phyloP scores from a whole-genome alignment of 495 filamentous ascomycete genomes.

The Choiromyces venosus region DNA sequence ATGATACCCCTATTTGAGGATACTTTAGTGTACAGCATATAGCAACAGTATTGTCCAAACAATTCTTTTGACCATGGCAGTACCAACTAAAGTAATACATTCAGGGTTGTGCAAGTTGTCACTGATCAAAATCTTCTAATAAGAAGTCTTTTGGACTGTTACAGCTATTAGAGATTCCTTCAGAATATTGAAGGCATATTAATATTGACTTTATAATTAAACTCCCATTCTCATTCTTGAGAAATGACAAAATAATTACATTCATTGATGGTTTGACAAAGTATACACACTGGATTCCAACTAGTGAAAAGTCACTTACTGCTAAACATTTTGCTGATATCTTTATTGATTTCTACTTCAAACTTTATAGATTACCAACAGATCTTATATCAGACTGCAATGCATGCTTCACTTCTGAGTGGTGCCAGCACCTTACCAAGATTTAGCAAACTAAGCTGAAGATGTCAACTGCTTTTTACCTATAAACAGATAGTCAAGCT shows the following conservation, averaged over 20 bases:
- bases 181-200: slow-evolving; percentile 6
- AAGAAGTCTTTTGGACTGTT: neutral
- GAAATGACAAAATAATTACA: slow-evolving; percentile 8
- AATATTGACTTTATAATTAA: slow-evolving; percentile 19
- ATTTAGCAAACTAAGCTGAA: neutral
- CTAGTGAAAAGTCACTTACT: neutral
- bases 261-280: slow-evolving; percentile 15
- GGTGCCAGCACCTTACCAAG: neutral
- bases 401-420: slow-evolving; percentile 2
- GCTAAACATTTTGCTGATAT: slow-evolving; percentile 7
- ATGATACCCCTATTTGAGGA: slow-evolving; percentile 8
- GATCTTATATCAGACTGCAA: slow-evolving; percentile 5
- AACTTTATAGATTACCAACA: neutral
- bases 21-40: slow-evolving; percentile 12
- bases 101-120: neutral
- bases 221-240: neutral
- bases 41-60: neutral
- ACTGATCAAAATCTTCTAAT: neutral
- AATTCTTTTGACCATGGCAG: slow-evolving; percentile 8
- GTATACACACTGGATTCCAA: slow-evolving; percentile 2
- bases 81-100: slow-evolving; percentile 9
- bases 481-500: slow-evolving; percentile 1
- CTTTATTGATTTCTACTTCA: neutral
- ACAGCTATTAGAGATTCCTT: slow-evolving; percentile 1
- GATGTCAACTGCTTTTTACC: slow-evolving; percentile 3